These are phyloP conservation scores for Tolypocladium paradoxum DNA, from an alignment of 2,329 filamentous ascomycete genomes.

Conservation along the genomic window DNA sequence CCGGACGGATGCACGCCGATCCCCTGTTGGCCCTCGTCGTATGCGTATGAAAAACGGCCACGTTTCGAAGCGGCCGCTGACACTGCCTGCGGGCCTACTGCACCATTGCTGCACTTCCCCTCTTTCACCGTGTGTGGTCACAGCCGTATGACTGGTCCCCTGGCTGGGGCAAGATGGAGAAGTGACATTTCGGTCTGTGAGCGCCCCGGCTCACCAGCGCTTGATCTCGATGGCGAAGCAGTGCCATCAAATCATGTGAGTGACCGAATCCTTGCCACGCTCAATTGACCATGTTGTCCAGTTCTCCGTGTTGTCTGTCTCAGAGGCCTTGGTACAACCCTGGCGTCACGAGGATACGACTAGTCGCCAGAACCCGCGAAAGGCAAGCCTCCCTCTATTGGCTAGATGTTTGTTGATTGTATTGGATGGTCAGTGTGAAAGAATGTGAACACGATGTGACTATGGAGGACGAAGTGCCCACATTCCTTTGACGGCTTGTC, in stretches of 20 bases:
- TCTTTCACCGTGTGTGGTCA: not conserved
- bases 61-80: constrained; percentile 12
- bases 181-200: not conserved
- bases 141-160: not conserved
- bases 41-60: constrained; percentile 17
- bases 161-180: not conserved
- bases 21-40: not conserved
- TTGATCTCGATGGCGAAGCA: not conserved
- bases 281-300: not conserved
- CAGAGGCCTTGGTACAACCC: not conserved
- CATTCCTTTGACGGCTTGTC: too few species aligned
- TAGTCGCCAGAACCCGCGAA: not conserved
- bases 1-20: not conserved
- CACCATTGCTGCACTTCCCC: constrained; percentile 5
- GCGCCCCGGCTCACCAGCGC: not conserved
- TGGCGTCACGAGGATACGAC: not conserved
- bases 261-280: not conserved
- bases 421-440: not conserved
- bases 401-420: not conserved
- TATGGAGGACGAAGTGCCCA: not conserved
- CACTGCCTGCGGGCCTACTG: constrained; percentile 1
- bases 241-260: not conserved
- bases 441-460: too few species aligned
- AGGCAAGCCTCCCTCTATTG: not conserved
- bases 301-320: not conserved